phyloP scores from a whole-genome alignment of 2,329 filamentous ascomycete genomes.

The Trichoderma polysporum region DNA sequence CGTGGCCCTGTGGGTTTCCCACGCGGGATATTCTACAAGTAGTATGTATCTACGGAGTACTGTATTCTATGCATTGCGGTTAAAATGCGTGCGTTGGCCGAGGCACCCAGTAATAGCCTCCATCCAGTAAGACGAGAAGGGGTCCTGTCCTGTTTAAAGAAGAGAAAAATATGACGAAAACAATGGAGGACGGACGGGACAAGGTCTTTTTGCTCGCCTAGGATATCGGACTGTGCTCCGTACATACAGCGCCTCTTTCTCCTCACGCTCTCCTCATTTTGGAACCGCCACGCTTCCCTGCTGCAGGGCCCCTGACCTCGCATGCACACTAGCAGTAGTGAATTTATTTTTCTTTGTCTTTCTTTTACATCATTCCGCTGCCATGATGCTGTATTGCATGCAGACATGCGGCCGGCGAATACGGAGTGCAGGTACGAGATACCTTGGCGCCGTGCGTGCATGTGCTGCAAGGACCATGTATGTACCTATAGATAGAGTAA shows the following conservation, averaged over 20 bases:
- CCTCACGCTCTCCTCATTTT: neutral
- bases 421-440: neutral
- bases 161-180: too few relatives aligned
- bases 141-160: too few relatives aligned
- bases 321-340: neutral
- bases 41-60: too few relatives aligned
- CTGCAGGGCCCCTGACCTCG: neutral
- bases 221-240: neutral
- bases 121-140: too few relatives aligned
- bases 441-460: neutral
- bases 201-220: neutral
- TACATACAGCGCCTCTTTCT: neutral
- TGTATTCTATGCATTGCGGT: neutral
- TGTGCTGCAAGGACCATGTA: neutral
- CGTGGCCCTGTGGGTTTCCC: neutral
- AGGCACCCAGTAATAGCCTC: too few relatives aligned
- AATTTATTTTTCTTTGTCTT: neutral
- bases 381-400: neutral
- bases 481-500: neutral
- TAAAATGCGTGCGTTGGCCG: neutral
- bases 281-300: neutral
- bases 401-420: neutral
- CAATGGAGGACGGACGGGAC: neutral
- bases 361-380: conserved; percentile 8
- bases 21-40: neutral